Evolutionary conservation across 371 early-diverging fungal genomes (phyloP).

Genomic region (Mortierella sp.): DNA sequence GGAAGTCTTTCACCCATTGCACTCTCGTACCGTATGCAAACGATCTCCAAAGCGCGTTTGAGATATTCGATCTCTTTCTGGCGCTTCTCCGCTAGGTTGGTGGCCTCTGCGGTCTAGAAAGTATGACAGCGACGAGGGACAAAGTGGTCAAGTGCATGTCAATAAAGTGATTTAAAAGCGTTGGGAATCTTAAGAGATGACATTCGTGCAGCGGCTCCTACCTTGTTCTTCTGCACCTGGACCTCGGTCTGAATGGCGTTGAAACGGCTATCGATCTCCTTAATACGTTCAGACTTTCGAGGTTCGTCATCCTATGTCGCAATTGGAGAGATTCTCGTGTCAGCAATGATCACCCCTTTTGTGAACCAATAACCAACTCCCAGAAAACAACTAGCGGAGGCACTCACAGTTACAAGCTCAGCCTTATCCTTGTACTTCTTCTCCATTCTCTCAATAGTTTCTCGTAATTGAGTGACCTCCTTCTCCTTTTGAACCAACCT

Average conservation of each 20-base stretch:
- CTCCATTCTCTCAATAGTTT: conserved; percentile 52
- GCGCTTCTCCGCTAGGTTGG: conserved; percentile 40
- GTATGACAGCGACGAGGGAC: no score
- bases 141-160: no score
- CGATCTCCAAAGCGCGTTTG: conserved; percentile 55
- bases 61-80: conserved; percentile 55
- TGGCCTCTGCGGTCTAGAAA: conserved; percentile 38
- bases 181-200: no score
- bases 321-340: background rate
- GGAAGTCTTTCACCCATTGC: conserved; percentile 42
- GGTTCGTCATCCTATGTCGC: conserved; percentile 46
- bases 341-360: background rate
- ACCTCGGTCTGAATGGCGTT: conserved; percentile 52
- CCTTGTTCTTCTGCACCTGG: conserved; percentile 47
- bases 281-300: conserved; percentile 45
- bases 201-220: no score
- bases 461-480: conserved; percentile 53
- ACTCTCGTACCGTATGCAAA: conserved; percentile 54
- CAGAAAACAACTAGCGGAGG: conserved; percentile 1
- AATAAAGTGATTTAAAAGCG: no score
- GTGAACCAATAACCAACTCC: no score
- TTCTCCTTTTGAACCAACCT: conserved; percentile 56
- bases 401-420: conserved; percentile 49
- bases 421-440: conserved; percentile 55
- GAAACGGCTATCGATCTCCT: conserved; percentile 52